Percentiles rank a stretch among this genome's conserved stretches.
phyloP scores from a whole-genome alignment of 768 basidiomycete genomes.

The Lentinula detonsa region DNA sequence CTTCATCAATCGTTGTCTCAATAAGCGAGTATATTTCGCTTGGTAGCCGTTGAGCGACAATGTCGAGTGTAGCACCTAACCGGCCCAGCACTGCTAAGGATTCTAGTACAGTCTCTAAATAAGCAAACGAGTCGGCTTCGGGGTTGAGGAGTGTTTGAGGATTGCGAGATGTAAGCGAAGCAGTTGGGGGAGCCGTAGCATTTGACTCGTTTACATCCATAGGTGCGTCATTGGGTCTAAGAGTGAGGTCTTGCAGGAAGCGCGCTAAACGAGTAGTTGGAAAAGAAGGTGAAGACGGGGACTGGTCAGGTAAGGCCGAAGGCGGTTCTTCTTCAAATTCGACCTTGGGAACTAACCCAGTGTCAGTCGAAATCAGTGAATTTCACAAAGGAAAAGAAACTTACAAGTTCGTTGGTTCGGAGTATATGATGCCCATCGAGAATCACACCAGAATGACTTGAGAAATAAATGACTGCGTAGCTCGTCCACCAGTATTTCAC shows the following conservation, averaged over 20 bases:
- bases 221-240: constrained; percentile 76
- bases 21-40: constrained; percentile 81
- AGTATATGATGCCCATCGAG: constrained; percentile 81
- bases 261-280: constrained; percentile 48
- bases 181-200: background rate
- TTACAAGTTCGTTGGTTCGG: constrained; percentile 74
- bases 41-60: constrained; percentile 74
- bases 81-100: constrained; percentile 90
- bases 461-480: constrained; percentile 96
- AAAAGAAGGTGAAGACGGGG: constrained; percentile 32
- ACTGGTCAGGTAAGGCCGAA: constrained; percentile 23
- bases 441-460: constrained; percentile 94
- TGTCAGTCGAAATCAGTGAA: background rate
- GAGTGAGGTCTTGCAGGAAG: constrained; percentile 58
- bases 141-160: constrained; percentile 46
- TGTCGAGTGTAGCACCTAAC: constrained; percentile 79
- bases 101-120: constrained; percentile 89
- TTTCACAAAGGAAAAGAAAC: constrained; percentile 20
- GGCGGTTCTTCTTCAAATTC: constrained; percentile 52
- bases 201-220: constrained; percentile 49
- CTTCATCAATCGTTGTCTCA: constrained; percentile 84
- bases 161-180: background rate
- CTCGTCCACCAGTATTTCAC: constrained; percentile 93
- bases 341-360: constrained; percentile 51
- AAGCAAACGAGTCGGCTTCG: constrained; percentile 88